Base-by-base conservation (phyloP, 2,329 filamentous ascomycete species). In the Exserohilum turcica region DNA sequence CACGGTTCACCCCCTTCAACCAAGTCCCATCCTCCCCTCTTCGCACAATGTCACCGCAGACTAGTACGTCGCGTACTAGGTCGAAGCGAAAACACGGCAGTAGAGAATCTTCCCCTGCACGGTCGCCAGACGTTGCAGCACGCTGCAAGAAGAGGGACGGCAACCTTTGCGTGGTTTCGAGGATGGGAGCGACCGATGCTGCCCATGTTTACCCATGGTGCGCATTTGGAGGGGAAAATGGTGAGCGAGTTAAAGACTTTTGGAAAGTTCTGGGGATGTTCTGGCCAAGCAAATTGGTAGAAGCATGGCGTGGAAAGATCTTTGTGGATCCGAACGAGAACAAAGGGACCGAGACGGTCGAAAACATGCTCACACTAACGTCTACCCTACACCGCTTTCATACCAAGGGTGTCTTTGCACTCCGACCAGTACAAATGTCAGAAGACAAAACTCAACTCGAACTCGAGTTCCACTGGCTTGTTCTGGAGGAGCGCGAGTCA, bases 151-250 rank as follows among this genome's bases (percentile, higher is more conserved):
- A 54, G 47, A 56, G 60, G 39, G 60, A 61, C 29, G 24, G 39
- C 39, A 38, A 50, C 48, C 40, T 59, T 37, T 63, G 55, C 28
- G 56, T 54, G 36, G 42, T 59, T 18, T 57, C 60, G 32, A 57
- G 38, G 56, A 53, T 61, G 28, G 39, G 32, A 40, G 60, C 31
- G 33, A 50, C 54, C 37, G 46, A 63, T 39, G 60, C 57, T 19
- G 54, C 48, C 50, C 56, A 63, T 46, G 52, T 63, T 40, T 63
- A 63, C 44, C 60, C 56, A 55, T 60, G 60, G 58, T 56, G 53
- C 42, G 57, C 35, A 2, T 54, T 62, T 53, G 45, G 43, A 56
- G 45, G 36, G 29, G 38, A 19, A 5, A 29, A 32, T 28, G 40
- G 15, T 21, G 35, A 10, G 3, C 28, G 40, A 32, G 40, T 32